phyloP scores from a whole-genome alignment of 1,284 basidiomycete species.

The Fomitiporia mediterranea region DNA sequence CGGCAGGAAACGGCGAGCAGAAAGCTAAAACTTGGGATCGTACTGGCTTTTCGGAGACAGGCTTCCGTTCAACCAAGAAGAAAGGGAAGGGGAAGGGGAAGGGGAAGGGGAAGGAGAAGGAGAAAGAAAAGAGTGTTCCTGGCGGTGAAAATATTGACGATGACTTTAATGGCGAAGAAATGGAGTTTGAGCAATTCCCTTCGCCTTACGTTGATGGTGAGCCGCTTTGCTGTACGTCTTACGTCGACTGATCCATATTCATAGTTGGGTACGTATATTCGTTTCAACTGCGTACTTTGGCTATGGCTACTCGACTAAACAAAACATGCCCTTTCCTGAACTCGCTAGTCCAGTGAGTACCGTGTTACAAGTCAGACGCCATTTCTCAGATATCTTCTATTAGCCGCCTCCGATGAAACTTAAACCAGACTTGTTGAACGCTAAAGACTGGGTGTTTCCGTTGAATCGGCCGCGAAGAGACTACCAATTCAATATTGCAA shows the following conservation, averaged over 20 bases:
- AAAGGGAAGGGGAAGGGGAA: slow-evolving; percentile 38
- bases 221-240: too few relatives aligned
- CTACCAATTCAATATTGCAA: slow-evolving; percentile 95
- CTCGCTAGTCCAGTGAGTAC: slow-evolving; percentile 4
- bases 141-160: slow-evolving; percentile 45
- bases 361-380: background rate
- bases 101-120: slow-evolving; percentile 33
- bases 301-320: background rate
- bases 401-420: slow-evolving; percentile 78
- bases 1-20: slow-evolving; percentile 45
- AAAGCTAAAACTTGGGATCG: slow-evolving; percentile 85
- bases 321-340: background rate
- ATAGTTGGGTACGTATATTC: slow-evolving; percentile 44
- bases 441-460: slow-evolving; percentile 90
- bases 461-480: slow-evolving; percentile 84
- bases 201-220: slow-evolving; percentile 61
- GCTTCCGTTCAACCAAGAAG: slow-evolving; percentile 49
- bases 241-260: slow-evolving; percentile 11
- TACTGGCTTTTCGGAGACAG: slow-evolving; percentile 76
- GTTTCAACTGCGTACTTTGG: background rate
- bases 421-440: slow-evolving; percentile 69
- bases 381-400: slow-evolving; percentile 17
- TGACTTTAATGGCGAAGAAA: slow-evolving; percentile 44
- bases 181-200: slow-evolving; percentile 83
- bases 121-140: slow-evolving; percentile 26